phyloP scores from a whole-genome alignment of 1,139 yeast species.

The Magnusiomyces suaveolens region DNA sequence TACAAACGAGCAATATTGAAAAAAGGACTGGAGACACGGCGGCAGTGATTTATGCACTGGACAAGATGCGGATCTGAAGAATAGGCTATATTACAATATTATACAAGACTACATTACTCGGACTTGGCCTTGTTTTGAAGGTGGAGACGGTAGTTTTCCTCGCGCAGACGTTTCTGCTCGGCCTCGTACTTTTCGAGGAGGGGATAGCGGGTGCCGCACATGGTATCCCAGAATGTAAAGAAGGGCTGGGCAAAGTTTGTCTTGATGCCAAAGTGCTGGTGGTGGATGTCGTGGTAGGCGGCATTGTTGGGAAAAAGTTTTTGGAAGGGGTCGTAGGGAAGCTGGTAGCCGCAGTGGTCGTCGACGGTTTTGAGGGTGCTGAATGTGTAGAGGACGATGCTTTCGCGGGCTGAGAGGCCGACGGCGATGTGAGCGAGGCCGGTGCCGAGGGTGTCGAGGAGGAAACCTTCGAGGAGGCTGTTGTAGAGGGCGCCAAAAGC shows the following conservation, averaged over 20 bases:
- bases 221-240: constrained; percentile 83
- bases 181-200: constrained; percentile 33
- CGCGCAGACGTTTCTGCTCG: constrained; percentile 27
- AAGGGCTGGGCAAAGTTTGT: constrained; percentile 95
- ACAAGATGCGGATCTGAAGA: too few relatives aligned
- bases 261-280: constrained; percentile 91
- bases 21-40: too few relatives aligned
- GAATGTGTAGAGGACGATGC: constrained; percentile 63
- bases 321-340: constrained; percentile 89
- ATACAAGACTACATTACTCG: too few relatives aligned
- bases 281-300: constrained; percentile 93
- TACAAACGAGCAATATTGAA: too few relatives aligned
- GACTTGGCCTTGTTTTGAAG: too few relatives aligned
- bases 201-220: constrained; percentile 62
- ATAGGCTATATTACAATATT: too few relatives aligned
- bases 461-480: constrained; percentile 86
- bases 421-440: constrained; percentile 66
- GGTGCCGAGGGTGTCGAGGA: constrained; percentile 85
- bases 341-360: constrained; percentile 92
- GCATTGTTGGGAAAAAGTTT: constrained; percentile 86
- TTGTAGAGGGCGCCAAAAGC: constrained; percentile 95
- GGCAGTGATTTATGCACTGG: too few relatives aligned
- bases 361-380: constrained; percentile 94
- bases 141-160: constrained; percentile 22
- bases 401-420: constrained; percentile 64